These are phyloP conservation scores for Keithomyces neogunnii DNA, from an alignment of 2,329 filamentous ascomycete species.

Conservation along the genomic window DNA sequence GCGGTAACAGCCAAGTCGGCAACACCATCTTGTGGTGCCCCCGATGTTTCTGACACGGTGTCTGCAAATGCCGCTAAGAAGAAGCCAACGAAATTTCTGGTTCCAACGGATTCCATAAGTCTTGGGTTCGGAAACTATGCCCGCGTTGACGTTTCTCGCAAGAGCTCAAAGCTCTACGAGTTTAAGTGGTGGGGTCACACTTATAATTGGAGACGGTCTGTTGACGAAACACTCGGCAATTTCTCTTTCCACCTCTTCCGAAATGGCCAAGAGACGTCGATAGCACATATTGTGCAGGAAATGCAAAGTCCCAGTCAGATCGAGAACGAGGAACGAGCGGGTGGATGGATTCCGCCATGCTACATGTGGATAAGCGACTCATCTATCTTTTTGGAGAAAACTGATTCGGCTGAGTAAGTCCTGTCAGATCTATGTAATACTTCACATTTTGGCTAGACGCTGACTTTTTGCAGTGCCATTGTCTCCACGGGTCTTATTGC, in stretches of 20 bases:
- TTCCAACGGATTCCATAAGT: conserved; percentile 70
- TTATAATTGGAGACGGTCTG: conserved; percentile 77
- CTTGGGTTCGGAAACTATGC: conserved; percentile 98
- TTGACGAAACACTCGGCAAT: conserved; percentile 58
- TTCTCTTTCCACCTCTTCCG: conserved; percentile 76
- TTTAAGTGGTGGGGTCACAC: conserved; percentile 89
- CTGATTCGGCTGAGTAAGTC: conserved; percentile 79
- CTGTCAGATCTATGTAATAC: background rate
- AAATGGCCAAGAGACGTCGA: conserved; percentile 45
- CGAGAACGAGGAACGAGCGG: conserved; percentile 63
- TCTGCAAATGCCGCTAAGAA: conserved; percentile 6
- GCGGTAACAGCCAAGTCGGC: conserved; percentile 9
- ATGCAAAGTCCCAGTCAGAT: conserved; percentile 63
- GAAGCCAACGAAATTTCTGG: conserved; percentile 22
- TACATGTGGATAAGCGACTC: conserved; percentile 84
- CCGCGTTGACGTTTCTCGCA: conserved; percentile 72
- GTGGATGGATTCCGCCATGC: conserved; percentile 84
- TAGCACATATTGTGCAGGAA: conserved; percentile 83
- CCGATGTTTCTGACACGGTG: background rate
- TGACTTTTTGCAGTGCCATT: conserved; percentile 57
- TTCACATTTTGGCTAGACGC: background rate
- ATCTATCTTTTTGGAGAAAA: conserved; percentile 56
- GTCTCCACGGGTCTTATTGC: conserved; percentile 83
- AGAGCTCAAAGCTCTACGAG: conserved; percentile 67
- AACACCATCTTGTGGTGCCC: background rate